Conservation (phyloP, 78 protist genomes). For the Polysphondylium violaceum region DNA sequence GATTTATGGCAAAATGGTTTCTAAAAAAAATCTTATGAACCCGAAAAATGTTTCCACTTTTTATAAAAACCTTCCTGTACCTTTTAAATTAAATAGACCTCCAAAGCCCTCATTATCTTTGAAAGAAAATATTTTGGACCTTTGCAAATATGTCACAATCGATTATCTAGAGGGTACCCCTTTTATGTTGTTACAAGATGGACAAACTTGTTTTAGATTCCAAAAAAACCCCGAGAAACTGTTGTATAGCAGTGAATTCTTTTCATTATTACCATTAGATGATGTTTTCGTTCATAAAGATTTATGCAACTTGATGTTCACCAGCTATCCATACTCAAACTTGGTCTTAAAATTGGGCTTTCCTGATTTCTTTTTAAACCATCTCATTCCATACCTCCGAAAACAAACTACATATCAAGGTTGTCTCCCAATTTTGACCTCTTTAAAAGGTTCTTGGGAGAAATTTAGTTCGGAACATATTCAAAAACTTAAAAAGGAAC, state of each 20-base stretch:
- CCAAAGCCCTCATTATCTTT: conserved; percentile 5
- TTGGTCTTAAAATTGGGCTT: not conserved
- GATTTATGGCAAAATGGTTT: not conserved
- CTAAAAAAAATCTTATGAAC: not conserved
- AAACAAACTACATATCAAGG: not conserved
- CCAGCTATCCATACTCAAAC: not conserved
- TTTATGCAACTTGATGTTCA: not conserved
- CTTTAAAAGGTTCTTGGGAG: not conserved
- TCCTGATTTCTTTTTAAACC: not conserved
- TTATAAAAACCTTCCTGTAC: not conserved
- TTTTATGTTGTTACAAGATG: not conserved
- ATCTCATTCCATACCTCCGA: not conserved
- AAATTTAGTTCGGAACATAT: not conserved
- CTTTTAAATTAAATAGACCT: not conserved
- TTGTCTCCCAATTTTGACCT: not conserved
- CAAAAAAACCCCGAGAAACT: not conserved
- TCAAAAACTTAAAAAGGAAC: not conserved
- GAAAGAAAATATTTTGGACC: not conserved
- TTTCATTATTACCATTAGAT: not conserved
- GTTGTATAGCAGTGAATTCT: not conserved
- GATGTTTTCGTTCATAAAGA: not conserved
- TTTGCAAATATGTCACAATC: not conserved
- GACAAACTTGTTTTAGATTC: not conserved
- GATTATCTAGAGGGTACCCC: not conserved
- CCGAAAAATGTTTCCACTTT: not conserved